phyloP scores from a whole-genome alignment of 2,329 filamentous ascomycete genomes.

The Aspergillus sp. region DNA sequence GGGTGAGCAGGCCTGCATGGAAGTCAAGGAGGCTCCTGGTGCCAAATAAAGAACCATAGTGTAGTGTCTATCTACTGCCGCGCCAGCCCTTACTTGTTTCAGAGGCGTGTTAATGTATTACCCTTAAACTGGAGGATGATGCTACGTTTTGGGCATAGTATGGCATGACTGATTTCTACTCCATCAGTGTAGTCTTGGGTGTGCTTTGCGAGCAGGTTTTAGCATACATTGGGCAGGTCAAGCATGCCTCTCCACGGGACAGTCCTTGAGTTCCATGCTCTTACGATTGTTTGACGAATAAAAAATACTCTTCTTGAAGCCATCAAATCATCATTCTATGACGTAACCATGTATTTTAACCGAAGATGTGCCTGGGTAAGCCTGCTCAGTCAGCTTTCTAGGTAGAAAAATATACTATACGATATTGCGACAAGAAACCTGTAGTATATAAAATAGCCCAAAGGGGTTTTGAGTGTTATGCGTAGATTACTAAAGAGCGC shows the following conservation, averaged over 20 bases:
- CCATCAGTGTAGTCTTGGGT: conserved; percentile 32
- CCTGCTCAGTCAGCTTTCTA: background rate
- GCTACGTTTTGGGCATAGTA: conserved; percentile 27
- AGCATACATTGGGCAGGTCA: conserved; percentile 35
- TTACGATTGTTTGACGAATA: conserved; percentile 42
- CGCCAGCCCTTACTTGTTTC: conserved; percentile 31
- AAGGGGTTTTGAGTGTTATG: background rate
- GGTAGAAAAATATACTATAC: background rate
- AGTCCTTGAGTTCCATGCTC: conserved; percentile 35
- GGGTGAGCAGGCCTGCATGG: conserved; percentile 89
- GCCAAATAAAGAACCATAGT: conserved; percentile 26
- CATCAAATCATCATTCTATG: background rate
- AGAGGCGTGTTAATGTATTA: conserved; percentile 27
- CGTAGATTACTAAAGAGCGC: background rate
- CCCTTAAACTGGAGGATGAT: conserved; percentile 29
- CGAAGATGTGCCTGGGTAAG: background rate
- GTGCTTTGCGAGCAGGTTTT: conserved; percentile 33
- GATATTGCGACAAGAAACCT: no score
- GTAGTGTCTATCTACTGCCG: conserved; percentile 25
- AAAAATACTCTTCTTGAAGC: conserved; percentile 23
- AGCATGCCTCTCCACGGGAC: conserved; percentile 31
- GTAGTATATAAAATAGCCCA: background rate
- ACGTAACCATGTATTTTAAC: background rate
- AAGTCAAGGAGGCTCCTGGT: conserved; percentile 82
- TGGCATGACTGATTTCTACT: conserved; percentile 24